Evolutionary conservation across 805 yeast genomes (phyloP).

Genomic region (Komagataella pastoris): DNA sequence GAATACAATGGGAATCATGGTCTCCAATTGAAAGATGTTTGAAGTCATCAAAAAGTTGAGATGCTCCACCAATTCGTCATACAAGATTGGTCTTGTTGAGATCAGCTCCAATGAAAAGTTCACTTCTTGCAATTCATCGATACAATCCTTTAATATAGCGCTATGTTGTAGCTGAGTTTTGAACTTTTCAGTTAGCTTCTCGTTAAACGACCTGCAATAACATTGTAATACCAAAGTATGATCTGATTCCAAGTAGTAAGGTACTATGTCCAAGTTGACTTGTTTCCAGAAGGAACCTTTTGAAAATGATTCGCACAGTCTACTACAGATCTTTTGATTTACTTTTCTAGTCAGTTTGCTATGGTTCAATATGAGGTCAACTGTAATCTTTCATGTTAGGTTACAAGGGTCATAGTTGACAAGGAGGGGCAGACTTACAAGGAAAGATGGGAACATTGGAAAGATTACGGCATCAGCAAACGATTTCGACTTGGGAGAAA

Average conservation of each 20-base stretch:
- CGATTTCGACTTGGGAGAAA: not conserved
- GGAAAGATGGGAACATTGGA: not conserved
- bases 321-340: not conserved
- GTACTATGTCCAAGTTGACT: not conserved
- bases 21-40: constrained; percentile 11
- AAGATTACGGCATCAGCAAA: not conserved
- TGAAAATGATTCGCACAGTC: not conserved
- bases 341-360: not conserved
- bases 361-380: not conserved
- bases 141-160: not conserved
- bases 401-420: not conserved
- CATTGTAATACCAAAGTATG: not conserved
- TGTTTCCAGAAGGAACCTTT: not conserved
- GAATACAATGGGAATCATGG: constrained; percentile 14
- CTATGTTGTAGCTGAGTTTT: not conserved
- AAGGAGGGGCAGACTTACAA: not conserved
- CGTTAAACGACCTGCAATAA: not conserved
- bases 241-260: not conserved
- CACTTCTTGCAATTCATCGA: not conserved
- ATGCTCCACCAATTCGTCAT: constrained; percentile 5
- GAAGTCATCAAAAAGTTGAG: constrained; percentile 14
- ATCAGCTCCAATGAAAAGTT: not conserved
- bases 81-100: not conserved
- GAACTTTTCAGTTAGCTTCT: not conserved
- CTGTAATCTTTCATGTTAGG: not conserved